Base-by-base conservation (phyloP, 306 rosid genomes). In the Macrotyloma uniflorum region DNA sequence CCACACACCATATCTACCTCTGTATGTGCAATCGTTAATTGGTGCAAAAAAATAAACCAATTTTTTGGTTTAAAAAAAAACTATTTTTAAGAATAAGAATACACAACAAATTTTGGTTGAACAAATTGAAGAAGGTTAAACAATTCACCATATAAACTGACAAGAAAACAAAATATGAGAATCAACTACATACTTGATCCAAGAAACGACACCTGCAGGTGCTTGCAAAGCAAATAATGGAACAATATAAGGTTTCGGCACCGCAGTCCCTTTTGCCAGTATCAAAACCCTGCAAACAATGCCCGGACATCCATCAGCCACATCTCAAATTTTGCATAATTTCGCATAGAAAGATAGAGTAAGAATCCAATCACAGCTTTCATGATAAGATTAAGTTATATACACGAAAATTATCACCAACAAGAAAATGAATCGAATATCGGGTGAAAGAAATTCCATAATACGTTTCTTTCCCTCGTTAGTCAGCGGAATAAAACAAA, bases 1-100 rank as follows among this genome's bases (percentile, higher is more conserved):
- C 98, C 99, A 95, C 57, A 80, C 4, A 26, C 99, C 99, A 82
- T 93, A 91, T 72, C 88, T 93, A 54, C 99, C 93, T 89, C 99
- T 95, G 88, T 70, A 80, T 67, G 55, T 54, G 71, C 88, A 42
- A 42, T 42, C 12, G 47, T 5, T 16, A 86, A 80, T 18, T 64
- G 70, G 83, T 18, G 42, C 10, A 64, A 59, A 67, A 38, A 72
- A 30, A 61, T 68, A 71, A 54, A 70, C 23, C 58, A 8, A 55
- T 38, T 38, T 38, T 30, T 30, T 30, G 0, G 49, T n/a, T 14
- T 13, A 67, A 24, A 12, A 49, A 59, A n/a, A n/a, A 15, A 62
- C 30, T 7, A 18, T 73, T 67, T 49, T 35, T 64, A 22, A 32
- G 59, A n/a, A 36, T 51, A 63, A 62, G 2, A 47, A 50, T 23